Evolutionary conservation across 306 rosid species (phyloP).

Genomic region (Fragaria ananassa): DNA sequence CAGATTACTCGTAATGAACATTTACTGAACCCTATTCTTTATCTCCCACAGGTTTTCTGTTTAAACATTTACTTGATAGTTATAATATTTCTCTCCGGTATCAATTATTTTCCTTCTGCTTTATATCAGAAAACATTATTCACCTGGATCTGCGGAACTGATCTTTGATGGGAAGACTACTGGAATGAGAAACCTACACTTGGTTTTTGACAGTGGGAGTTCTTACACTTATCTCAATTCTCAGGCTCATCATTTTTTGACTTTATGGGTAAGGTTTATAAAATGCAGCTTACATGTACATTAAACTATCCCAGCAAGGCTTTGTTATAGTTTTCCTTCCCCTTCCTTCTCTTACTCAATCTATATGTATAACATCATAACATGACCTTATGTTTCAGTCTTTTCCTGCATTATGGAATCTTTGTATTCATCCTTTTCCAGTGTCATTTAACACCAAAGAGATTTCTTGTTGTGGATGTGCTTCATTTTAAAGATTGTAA

Average conservation of each 20-base stretch:
- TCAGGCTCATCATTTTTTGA: constrained; percentile 54
- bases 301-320: background rate
- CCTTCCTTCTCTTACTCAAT: background rate
- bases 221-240: constrained; percentile 78
- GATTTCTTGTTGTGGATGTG: background rate
- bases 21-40: constrained; percentile 19
- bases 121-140: constrained; percentile 69
- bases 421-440: background rate
- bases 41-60: constrained; percentile 1
- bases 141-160: constrained; percentile 77
- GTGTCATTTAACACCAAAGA: background rate
- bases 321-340: background rate
- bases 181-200: constrained; percentile 38
- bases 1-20: constrained; percentile 48
- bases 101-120: constrained; percentile 19
- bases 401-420: background rate
- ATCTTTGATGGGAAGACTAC: constrained; percentile 56
- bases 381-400: background rate
- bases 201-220: constrained; percentile 80
- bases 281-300: background rate
- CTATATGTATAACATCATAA: background rate
- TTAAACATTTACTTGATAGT: background rate
- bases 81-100: constrained; percentile 8
- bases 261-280: constrained; percentile 49
- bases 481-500: background rate